Conservation (phyloP, 352 stramenopile species). For the Globisporangium polare region DNA sequence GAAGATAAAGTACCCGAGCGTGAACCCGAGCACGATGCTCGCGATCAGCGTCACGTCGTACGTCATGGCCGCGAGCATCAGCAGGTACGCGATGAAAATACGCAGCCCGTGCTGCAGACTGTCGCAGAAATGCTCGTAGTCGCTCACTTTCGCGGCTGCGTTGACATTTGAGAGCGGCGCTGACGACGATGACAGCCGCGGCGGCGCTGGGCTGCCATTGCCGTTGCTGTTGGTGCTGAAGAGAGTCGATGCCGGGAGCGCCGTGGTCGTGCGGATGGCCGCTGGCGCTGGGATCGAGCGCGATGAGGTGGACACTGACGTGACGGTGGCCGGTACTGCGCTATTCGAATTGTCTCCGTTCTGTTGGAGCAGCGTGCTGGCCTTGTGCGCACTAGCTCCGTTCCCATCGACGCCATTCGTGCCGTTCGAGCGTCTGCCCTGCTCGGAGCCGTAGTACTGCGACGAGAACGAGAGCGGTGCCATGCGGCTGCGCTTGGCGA, state of each 20-base stretch:
- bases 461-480: background rate
- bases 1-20: slow-evolving; percentile 63
- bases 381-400: background rate
- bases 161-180: background rate
- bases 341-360: slow-evolving; percentile 1
- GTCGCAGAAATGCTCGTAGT: slow-evolving; percentile 54
- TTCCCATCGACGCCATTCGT: background rate
- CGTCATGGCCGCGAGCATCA: slow-evolving; percentile 82
- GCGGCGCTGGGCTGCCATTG: background rate
- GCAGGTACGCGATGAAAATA: slow-evolving; percentile 73
- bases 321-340: slow-evolving; percentile 9
- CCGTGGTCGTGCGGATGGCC: background rate
- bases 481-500: slow-evolving; percentile 22
- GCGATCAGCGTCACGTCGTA: slow-evolving; percentile 63
- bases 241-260: slow-evolving; percentile 3
- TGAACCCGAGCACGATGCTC: slow-evolving; percentile 64
- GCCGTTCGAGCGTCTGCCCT: slow-evolving; percentile 13
- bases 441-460: slow-evolving; percentile 33
- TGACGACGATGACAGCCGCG: background rate
- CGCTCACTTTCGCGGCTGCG: slow-evolving; percentile 30
- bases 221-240: slow-evolving; percentile 16
- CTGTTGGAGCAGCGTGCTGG: background rate
- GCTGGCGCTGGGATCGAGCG: slow-evolving; percentile 8
- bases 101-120: slow-evolving; percentile 53
- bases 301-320: slow-evolving; percentile 17